Conservation (phyloP, 2,329 filamentous ascomycete genomes). For the Onygena corvina region DNA sequence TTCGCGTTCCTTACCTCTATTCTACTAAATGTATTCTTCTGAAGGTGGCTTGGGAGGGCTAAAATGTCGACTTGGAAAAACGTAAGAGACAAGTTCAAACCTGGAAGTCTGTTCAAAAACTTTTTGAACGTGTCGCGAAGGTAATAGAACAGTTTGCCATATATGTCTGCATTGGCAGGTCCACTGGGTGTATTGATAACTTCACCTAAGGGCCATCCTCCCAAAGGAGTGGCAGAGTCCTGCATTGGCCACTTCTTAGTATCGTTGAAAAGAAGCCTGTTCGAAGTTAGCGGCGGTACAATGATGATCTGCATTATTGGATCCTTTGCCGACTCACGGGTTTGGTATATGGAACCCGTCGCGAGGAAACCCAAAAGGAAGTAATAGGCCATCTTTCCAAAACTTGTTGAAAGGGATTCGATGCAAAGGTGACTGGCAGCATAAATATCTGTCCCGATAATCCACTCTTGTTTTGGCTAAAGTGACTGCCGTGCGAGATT, state of each 20-base stretch:
- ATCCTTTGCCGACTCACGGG: conserved; percentile 26
- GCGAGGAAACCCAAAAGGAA: conserved; percentile 30
- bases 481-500: conserved; percentile 22
- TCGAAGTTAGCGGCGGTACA: neutral
- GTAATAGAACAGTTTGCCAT: conserved; percentile 31
- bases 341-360: conserved; percentile 29
- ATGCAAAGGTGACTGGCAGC: conserved; percentile 16
- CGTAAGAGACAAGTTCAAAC: conserved; percentile 19
- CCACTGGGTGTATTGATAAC: conserved; percentile 15
- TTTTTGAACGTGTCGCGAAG: conserved; percentile 21
- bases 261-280: conserved; percentile 28
- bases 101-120: conserved; percentile 23
- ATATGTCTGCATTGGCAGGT: conserved; percentile 27
- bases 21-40: conserved; percentile 22
- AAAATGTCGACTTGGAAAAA: conserved; percentile 22
- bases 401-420: conserved; percentile 25
- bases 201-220: conserved; percentile 28
- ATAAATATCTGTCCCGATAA: conserved; percentile 24
- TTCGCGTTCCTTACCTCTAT: conserved; percentile 30
- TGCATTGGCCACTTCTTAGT: conserved; percentile 27
- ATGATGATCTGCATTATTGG: neutral
- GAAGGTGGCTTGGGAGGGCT: conserved; percentile 17
- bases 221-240: conserved; percentile 28
- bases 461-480: conserved; percentile 23
- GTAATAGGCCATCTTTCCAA: conserved; percentile 29